Evolutionary conservation across 495 filamentous ascomycete species (phyloP).

Genomic region (Annulohypoxylon nitens): DNA sequence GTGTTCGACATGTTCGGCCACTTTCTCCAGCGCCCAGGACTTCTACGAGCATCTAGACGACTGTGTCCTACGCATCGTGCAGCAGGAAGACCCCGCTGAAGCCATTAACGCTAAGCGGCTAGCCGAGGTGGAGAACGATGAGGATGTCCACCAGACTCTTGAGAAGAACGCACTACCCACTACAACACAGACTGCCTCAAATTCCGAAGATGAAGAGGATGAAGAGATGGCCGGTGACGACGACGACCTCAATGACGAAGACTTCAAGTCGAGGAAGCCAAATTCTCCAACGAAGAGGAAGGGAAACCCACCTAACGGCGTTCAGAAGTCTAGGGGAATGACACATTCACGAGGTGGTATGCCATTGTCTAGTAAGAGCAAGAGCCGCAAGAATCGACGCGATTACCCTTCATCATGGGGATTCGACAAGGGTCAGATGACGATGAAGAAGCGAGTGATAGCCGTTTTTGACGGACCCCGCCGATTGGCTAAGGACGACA

Average conservation of each 20-base stretch:
- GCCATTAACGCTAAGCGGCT: constrained; percentile 92
- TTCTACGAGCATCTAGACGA: constrained; percentile 99
- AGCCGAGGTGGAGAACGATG: constrained; percentile 84
- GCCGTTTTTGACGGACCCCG: constrained; percentile 92
- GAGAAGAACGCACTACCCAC: constrained; percentile 80
- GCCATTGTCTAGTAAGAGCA: constrained; percentile 71
- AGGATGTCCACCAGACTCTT: constrained; percentile 84
- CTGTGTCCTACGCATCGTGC: constrained; percentile 96
- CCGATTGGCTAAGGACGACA: constrained; percentile 96
- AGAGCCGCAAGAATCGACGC: constrained; percentile 83
- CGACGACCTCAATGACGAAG: constrained; percentile 58
- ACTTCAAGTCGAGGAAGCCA: constrained; percentile 49
- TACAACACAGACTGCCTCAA: constrained; percentile 65
- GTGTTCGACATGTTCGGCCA: constrained; percentile 93
- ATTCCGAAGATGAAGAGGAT: constrained; percentile 75
- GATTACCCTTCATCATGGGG: constrained; percentile 95
- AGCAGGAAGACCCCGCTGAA: constrained; percentile 96
- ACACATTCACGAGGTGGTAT: constrained; percentile 74
- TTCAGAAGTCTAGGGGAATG: constrained; percentile 68
- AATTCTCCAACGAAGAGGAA: constrained; percentile 50
- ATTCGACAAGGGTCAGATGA: constrained; percentile 89
- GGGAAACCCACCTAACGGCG: constrained; percentile 62
- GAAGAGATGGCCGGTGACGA: constrained; percentile 70
- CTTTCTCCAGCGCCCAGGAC: constrained; percentile 94
- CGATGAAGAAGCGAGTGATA: constrained; percentile 95